Evolutionary conservation across 805 yeast species (phyloP).

Genomic region (Metschnikowia chrysomelidarum): DNA sequence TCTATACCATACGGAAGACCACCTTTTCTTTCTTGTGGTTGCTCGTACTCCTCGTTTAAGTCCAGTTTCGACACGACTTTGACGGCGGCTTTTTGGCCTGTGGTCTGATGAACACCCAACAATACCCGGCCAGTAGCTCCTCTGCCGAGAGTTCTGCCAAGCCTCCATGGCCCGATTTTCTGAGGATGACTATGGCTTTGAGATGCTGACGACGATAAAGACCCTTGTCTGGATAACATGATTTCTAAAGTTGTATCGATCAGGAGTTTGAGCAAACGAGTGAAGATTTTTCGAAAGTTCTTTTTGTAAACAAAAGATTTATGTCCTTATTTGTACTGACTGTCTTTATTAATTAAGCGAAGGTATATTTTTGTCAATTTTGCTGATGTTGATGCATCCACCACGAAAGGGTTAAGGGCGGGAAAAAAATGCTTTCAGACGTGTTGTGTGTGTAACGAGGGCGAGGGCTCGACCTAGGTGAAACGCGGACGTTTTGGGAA

Average conservation of each 20-base stretch:
- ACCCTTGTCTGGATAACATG: slow-evolving; percentile 52
- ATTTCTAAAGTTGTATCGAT: not conserved
- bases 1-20: slow-evolving; percentile 94
- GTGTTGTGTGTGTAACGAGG: slow-evolving; percentile 7
- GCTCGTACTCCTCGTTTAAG: slow-evolving; percentile 37
- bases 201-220: slow-evolving; percentile 55
- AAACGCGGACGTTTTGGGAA: slow-evolving; percentile 5
- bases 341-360: too few species aligned
- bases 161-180: slow-evolving; percentile 77
- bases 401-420: not conserved
- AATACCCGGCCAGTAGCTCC: slow-evolving; percentile 84
- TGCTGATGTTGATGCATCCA: too few species aligned
- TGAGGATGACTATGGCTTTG: slow-evolving; percentile 45
- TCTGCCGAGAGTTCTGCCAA: slow-evolving; percentile 75
- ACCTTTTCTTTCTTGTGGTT: slow-evolving; percentile 20
- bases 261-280: not conserved
- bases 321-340: too few species aligned
- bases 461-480: slow-evolving; percentile 1
- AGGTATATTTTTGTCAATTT: too few species aligned
- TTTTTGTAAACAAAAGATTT: not conserved
- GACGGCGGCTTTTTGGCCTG: slow-evolving; percentile 79
- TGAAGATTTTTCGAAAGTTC: not conserved
- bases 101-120: slow-evolving; percentile 63
- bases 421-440: not conserved
- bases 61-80: slow-evolving; percentile 74